Percentiles rank a stretch among this genome's conserved stretches.
Evolutionary conservation across 139 green algal species (phyloP).

Genomic region (Coccomyxa sp.): DNA sequence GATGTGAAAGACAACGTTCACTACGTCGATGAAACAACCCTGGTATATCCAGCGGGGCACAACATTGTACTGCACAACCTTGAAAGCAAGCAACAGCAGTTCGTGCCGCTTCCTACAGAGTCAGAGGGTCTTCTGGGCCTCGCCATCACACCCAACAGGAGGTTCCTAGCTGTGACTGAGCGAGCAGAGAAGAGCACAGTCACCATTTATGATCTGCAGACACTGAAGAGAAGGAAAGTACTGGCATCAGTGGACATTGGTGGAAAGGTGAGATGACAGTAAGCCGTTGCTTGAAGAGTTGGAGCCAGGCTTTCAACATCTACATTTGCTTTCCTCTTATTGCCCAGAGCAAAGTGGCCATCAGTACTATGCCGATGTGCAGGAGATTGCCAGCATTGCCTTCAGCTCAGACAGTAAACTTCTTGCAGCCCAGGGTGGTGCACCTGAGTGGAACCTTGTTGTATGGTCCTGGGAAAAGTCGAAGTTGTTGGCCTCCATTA

Average conservation of each 20-base stretch:
- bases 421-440: conserved; percentile 73
- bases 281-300: not conserved
- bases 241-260: conserved; percentile 58
- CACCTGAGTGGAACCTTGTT: conserved; percentile 82
- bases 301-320: not conserved
- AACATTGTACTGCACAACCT: conserved; percentile 71
- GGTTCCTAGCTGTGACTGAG: conserved; percentile 79
- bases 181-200: conserved; percentile 62
- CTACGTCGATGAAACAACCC: conserved; percentile 67
- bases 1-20: conserved; percentile 65
- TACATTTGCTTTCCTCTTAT: not conserved
- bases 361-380: conserved; percentile 2
- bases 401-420: conserved; percentile 81
- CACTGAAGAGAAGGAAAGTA: conserved; percentile 82
- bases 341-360: not conserved
- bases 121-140: conserved; percentile 72
- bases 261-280: conserved; percentile 48
- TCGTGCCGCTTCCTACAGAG: conserved; percentile 54
- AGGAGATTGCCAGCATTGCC: conserved; percentile 82
- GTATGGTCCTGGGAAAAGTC: conserved; percentile 89
- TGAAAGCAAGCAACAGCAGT: conserved; percentile 57
- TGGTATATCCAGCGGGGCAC: conserved; percentile 76
- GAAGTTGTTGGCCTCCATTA: conserved; percentile 60
- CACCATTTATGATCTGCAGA: conserved; percentile 83
- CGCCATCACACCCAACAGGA: conserved; percentile 60